A percentile compares a stretch with the other conserved stretches of the same genome.
These are phyloP conservation scores for Dipteronia dyeriana DNA, from an alignment of 345 rosid species.

Conservation along the genomic window DNA sequence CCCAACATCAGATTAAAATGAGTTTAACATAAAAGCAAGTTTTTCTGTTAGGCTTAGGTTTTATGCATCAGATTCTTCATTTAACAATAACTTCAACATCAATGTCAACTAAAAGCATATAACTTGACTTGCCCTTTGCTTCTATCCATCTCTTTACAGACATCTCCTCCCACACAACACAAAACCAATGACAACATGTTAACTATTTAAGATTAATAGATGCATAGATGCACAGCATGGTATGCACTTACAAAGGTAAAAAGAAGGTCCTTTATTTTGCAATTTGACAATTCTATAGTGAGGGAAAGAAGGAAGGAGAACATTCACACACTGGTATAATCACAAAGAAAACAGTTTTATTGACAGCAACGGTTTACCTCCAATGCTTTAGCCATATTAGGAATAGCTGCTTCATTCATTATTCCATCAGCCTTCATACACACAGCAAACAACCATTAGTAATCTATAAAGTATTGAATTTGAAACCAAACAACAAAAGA, in stretches of 20 bases:
- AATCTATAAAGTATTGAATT: slow-evolving; percentile 1
- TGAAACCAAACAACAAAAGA: background rate
- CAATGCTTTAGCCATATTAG: slow-evolving; percentile 57
- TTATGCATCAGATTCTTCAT: background rate
- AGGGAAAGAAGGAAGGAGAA: background rate
- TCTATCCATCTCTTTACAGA: background rate
- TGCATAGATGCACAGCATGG: background rate
- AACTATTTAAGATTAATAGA: background rate
- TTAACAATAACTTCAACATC: background rate
- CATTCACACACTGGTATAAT: background rate
- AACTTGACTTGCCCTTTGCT: background rate
- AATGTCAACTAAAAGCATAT: background rate
- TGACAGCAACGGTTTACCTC: slow-evolving; percentile 40
- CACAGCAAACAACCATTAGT: slow-evolving; percentile 14
- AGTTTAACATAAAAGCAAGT: background rate
- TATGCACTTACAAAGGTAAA: background rate
- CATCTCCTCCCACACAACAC: background rate
- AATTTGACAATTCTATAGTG: background rate
- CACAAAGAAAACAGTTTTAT: background rate
- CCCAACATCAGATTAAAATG: background rate
- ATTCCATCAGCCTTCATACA: slow-evolving; percentile 70
- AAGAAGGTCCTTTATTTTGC: background rate
- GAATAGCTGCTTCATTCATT: slow-evolving; percentile 65
- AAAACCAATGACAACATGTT: background rate
- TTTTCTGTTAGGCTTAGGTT: background rate